Percentiles rank a stretch among this genome's conserved stretches.
phyloP scores from a whole-genome alignment of 192 early-diverging fungal genomes.

The Rhizophagus clarus region DNA sequence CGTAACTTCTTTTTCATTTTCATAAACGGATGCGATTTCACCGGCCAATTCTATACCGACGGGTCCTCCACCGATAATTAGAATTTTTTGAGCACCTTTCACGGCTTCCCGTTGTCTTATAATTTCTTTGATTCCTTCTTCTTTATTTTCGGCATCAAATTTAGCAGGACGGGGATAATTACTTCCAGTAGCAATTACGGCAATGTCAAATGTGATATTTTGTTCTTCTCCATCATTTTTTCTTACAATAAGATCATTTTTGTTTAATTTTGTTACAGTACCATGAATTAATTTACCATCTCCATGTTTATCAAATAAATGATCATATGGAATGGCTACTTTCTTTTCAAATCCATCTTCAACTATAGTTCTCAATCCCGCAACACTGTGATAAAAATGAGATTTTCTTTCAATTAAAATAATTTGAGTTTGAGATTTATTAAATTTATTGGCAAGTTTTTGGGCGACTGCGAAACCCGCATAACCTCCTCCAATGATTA shows the following conservation, averaged over 20 bases:
- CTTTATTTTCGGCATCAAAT: slow-evolving; percentile 38
- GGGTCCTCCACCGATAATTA: slow-evolving; percentile 65
- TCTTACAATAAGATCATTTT: slow-evolving; percentile 45
- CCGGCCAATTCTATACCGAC: slow-evolving; percentile 64
- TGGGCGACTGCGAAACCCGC: slow-evolving; percentile 50
- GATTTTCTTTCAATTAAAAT: slow-evolving; percentile 57
- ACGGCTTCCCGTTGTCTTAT: slow-evolving; percentile 40
- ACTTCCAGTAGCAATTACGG: slow-evolving; percentile 61
- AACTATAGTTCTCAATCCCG: slow-evolving; percentile 49
- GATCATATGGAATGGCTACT: slow-evolving; percentile 53
- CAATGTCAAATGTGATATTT: slow-evolving; percentile 50
- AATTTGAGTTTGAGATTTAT: slow-evolving; percentile 45
- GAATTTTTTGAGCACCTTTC: slow-evolving; percentile 43
- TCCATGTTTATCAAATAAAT: slow-evolving; percentile 42
- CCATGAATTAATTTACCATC: slow-evolving; percentile 50
- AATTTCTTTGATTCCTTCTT: slow-evolving; percentile 42
- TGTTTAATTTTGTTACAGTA: slow-evolving; percentile 41
- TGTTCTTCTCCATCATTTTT: slow-evolving; percentile 30
- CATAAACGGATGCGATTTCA: slow-evolving; percentile 48
- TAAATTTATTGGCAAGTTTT: slow-evolving; percentile 40
- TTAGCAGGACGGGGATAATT: slow-evolving; percentile 48
- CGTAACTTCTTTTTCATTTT: slow-evolving; percentile 44
- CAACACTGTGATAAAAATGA: slow-evolving; percentile 61
- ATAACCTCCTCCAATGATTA: slow-evolving; percentile 57
- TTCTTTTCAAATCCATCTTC: slow-evolving; percentile 50